phyloP scores from a whole-genome alignment of 345 rosid genomes.

The Eucalyptus pauciflora region DNA sequence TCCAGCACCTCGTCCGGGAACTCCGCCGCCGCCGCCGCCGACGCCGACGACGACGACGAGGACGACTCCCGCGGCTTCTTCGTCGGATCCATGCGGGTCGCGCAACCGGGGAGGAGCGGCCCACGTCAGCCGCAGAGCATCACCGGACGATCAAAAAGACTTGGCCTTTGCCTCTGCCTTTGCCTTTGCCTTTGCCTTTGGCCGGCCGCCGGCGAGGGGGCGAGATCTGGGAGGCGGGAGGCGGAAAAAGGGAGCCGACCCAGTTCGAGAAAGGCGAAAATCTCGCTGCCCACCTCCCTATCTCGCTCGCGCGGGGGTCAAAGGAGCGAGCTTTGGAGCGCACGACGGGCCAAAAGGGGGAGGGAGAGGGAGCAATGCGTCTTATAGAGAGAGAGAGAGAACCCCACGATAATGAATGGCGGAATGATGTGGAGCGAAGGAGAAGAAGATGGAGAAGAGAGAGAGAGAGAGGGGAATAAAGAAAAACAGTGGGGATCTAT shows the following conservation, averaged over 20 bases:
- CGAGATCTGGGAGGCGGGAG: neutral
- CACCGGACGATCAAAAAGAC: neutral
- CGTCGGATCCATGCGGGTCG: slow-evolving; percentile 3
- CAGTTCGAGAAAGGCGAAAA: neutral
- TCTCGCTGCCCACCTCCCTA: neutral
- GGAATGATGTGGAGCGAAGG: neutral
- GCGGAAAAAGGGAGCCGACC: neutral
- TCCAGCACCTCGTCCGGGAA: slow-evolving; percentile 67
- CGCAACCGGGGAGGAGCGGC: neutral
- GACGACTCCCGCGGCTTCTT: slow-evolving; percentile 13
- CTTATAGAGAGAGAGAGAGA: neutral
- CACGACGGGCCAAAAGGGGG: neutral
- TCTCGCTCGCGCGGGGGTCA: neutral
- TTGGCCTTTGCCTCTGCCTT: too few species aligned
- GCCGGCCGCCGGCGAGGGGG: neutral
- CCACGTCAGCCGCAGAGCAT: neutral
- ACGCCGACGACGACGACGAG: neutral
- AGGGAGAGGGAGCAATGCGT: neutral
- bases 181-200: too few species aligned
- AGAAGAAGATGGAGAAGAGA: neutral
- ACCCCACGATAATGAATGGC: neutral
- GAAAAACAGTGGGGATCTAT: neutral
- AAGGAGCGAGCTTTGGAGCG: neutral
- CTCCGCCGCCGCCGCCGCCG: slow-evolving; percentile 6
- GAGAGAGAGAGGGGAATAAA: neutral